Evolutionary conservation across 495 filamentous ascomycete species (phyloP).

Genomic region (Venustampulla echinocandica): DNA sequence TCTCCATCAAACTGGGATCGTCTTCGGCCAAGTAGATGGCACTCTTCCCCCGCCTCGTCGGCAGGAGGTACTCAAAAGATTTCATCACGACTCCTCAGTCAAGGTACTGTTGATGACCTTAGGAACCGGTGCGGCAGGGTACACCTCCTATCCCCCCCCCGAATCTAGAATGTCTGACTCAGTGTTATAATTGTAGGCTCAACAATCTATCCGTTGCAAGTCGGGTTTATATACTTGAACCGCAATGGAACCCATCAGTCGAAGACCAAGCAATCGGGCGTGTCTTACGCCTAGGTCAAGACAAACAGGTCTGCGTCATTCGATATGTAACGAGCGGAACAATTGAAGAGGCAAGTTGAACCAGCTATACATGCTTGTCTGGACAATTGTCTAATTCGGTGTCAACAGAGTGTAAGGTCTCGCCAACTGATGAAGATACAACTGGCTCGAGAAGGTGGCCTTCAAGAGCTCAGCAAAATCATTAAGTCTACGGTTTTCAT

Average conservation of each 20-base stretch:
- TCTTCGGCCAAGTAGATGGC: constrained; percentile 32
- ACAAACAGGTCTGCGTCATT: constrained; percentile 31
- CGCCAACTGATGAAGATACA: no score
- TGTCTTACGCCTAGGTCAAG: constrained; percentile 38
- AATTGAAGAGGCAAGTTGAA: constrained; percentile 41
- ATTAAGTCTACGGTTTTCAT: no score
- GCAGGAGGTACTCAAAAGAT: constrained; percentile 25
- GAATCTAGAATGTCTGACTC: not conserved
- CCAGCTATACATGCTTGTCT: no score
- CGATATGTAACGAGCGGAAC: constrained; percentile 35
- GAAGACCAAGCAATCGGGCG: constrained; percentile 44
- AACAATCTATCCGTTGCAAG: constrained; percentile 34
- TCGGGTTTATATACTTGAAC: constrained; percentile 40
- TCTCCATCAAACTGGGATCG: constrained; percentile 12
- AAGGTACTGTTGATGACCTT: constrained; percentile 41
- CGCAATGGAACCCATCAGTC: constrained; percentile 47
- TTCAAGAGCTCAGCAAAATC: no score
- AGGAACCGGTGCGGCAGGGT: constrained; percentile 42
- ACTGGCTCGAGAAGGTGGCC: no score
- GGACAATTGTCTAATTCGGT: no score
- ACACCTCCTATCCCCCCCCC: constrained; percentile 2
- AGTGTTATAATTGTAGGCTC: constrained; percentile 24
- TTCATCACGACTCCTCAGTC: constrained; percentile 21
- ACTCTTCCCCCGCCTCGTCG: constrained; percentile 22
- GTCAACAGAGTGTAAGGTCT: no score